A percentile compares a stretch with the other conserved stretches of the same genome.
phyloP scores from a whole-genome alignment of 768 basidiomycete genomes.

The Kwoniella shandongensis region DNA sequence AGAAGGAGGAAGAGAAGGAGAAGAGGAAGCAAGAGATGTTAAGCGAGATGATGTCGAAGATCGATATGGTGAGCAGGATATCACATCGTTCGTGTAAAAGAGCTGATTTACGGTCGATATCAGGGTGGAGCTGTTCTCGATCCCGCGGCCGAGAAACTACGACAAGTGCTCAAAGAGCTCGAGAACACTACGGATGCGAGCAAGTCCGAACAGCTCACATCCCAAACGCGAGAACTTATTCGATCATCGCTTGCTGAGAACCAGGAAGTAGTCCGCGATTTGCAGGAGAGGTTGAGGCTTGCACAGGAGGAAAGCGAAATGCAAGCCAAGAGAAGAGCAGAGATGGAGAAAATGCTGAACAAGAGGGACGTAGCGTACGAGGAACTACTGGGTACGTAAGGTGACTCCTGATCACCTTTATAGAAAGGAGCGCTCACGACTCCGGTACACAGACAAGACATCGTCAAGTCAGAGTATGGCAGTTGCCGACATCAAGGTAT shows the following conservation, averaged over 20 bases:
- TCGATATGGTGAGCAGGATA: conserved; percentile 71
- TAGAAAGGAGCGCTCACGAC: neutral
- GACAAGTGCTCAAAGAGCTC: conserved; percentile 38
- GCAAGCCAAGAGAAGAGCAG: conserved; percentile 74
- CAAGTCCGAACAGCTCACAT: conserved; percentile 67
- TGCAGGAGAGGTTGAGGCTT: conserved; percentile 82
- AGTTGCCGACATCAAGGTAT: conserved; percentile 85
- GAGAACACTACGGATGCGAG: conserved; percentile 59
- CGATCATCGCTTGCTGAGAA: conserved; percentile 85
- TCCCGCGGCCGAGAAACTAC: conserved; percentile 40
- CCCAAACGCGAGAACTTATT: conserved; percentile 57
- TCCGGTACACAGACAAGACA: conserved; percentile 27
- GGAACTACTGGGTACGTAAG: conserved; percentile 78
- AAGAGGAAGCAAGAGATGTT: conserved; percentile 99
- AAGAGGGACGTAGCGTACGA: conserved; percentile 92
- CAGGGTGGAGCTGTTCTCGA: conserved; percentile 43
- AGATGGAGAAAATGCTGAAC: conserved; percentile 75
- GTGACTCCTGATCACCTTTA: conserved; percentile 1
- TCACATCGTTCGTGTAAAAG: neutral
- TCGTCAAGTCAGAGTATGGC: conserved; percentile 60
- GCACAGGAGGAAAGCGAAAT: conserved; percentile 91
- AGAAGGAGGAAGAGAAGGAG: conserved; percentile 93
- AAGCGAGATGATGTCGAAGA: conserved; percentile 99
- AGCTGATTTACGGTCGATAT: conserved; percentile 13
- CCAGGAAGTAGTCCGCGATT: conserved; percentile 79